phyloP scores from a whole-genome alignment of 805 yeast species.

The Wickerhamomyces pijperi region DNA sequence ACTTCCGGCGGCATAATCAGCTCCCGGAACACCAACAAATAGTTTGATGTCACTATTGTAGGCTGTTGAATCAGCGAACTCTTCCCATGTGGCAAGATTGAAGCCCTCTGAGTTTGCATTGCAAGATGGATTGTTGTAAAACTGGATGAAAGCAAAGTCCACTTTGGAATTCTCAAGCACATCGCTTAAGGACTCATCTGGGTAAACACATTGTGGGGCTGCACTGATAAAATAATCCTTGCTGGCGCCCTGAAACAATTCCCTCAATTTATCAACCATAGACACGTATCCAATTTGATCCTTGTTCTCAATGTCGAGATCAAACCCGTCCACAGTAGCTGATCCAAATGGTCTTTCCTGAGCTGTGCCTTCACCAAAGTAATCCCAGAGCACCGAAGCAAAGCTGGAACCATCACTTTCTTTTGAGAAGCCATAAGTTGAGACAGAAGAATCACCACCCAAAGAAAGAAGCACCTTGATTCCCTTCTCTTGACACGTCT shows the following conservation, averaged over 20 bases:
- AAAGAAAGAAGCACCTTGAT: constrained; percentile 66
- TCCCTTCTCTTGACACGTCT: constrained; percentile 65
- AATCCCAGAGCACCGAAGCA: constrained; percentile 46
- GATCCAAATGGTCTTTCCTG: constrained; percentile 50
- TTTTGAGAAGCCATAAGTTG: constrained; percentile 49
- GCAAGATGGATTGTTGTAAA: constrained; percentile 51
- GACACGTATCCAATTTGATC: constrained; percentile 53
- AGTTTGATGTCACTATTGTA: constrained; percentile 39
- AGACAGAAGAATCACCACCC: constrained; percentile 45
- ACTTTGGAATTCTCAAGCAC: constrained; percentile 38
- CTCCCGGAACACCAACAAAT: constrained; percentile 48
- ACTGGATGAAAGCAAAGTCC: constrained; percentile 59
- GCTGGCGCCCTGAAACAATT: constrained; percentile 26
- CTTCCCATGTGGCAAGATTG: constrained; percentile 38
- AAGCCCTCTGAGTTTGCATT: constrained; percentile 26
- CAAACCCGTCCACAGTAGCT: constrained; percentile 76
- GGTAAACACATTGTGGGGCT: constrained; percentile 67
- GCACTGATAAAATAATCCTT: constrained; percentile 49
- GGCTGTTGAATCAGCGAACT: constrained; percentile 30
- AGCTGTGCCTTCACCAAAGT: constrained; percentile 43
- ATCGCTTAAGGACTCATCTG: constrained; percentile 43
- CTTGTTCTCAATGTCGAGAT: constrained; percentile 69
- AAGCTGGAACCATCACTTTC: constrained; percentile 60
- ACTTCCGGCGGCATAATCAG: constrained; percentile 35
- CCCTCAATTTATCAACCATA: constrained; percentile 36